Base-by-base conservation (phyloP, 2,329 filamentous ascomycete species). In the Pseudocercospora fijiensis region DNA sequence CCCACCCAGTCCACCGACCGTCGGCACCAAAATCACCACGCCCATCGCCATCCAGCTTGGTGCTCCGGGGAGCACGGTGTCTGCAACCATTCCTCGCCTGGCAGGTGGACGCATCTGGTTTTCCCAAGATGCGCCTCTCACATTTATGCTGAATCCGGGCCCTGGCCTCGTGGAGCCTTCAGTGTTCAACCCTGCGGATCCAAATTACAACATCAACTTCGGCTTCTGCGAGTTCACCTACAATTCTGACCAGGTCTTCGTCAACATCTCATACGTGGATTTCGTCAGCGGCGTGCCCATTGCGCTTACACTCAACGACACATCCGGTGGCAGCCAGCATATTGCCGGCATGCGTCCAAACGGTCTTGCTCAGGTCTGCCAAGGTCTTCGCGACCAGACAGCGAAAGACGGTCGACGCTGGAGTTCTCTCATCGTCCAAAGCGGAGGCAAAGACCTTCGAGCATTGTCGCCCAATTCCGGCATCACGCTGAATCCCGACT, bases 281-380 rank as follows among this genome's bases (percentile, higher is more conserved):
- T 78, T 77, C 43, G 75, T 76, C n/a, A 76, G 78, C 70, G 67
- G 74, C 59, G 74, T 81, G 1, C 80, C 78, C 0, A 73, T 83
- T n/a, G 72, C 75, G 1, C 69, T 78, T 18, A 78, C 73, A 6
- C 67, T 79, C 22, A 67, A 72, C 37, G 78, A 77, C 65, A 74
- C 74, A 1, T 70, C 74, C 37, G 78, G 78, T 26, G 68, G 69
- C 4, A 76, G 73, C 3, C 76, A 81, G 60, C 76, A 73, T 58
- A 73, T 77, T 89, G 89, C 74, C 78, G 89, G 89, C 7, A 84
- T 90, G 78, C 75, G 79, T 0, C 65, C 81, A 0, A 78, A 86
- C 67, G 88, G 87, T 2, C 78, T 90, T 8, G 79, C 83, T 28
- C 79, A 75, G 27, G 77, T 91, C 28, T 85, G 84, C 64, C 75